Percentiles rank a stretch among this genome's conserved stretches.
Evolutionary conservation across 305 asterid genomes (phyloP).

Genomic region (Solanum hybrid): DNA sequence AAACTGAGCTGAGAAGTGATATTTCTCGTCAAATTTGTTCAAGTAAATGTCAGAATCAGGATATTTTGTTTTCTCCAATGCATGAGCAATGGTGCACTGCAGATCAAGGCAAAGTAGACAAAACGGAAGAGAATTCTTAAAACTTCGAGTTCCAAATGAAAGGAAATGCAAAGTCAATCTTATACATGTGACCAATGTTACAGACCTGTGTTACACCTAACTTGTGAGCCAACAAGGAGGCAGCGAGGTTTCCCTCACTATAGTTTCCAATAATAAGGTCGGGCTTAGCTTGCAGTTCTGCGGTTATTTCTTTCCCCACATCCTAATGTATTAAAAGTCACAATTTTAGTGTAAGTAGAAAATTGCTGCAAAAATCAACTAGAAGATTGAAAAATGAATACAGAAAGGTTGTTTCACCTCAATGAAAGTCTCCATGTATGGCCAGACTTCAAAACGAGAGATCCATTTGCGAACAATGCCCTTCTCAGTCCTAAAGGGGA

Average conservation of each 20-base stretch:
- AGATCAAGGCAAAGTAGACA: neutral
- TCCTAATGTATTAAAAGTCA: constrained; percentile 31
- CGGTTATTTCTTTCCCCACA: constrained; percentile 54
- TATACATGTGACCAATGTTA: neutral
- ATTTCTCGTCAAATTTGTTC: constrained; percentile 61
- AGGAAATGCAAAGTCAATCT: neutral
- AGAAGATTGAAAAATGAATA: neutral
- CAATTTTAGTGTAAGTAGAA: neutral
- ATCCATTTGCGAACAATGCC: constrained; percentile 77
- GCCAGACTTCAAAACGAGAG: constrained; percentile 77
- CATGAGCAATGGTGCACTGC: constrained; percentile 80
- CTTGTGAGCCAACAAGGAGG: constrained; percentile 70
- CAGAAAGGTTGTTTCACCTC: constrained; percentile 32
- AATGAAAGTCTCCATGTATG: constrained; percentile 76
- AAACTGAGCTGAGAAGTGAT: constrained; percentile 73
- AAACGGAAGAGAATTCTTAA: neutral
- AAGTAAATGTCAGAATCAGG: constrained; percentile 63
- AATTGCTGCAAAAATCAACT: neutral
- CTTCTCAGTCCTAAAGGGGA: constrained; percentile 64
- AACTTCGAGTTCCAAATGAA: neutral
- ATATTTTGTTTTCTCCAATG: constrained; percentile 76
- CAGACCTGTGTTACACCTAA: constrained; percentile 68
- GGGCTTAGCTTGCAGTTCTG: constrained; percentile 61
- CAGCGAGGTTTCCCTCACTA: constrained; percentile 79
- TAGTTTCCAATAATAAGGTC: constrained; percentile 78